Evolutionary conservation across 441 rosid genomes (phyloP).

Genomic region (Populus tomentosa): DNA sequence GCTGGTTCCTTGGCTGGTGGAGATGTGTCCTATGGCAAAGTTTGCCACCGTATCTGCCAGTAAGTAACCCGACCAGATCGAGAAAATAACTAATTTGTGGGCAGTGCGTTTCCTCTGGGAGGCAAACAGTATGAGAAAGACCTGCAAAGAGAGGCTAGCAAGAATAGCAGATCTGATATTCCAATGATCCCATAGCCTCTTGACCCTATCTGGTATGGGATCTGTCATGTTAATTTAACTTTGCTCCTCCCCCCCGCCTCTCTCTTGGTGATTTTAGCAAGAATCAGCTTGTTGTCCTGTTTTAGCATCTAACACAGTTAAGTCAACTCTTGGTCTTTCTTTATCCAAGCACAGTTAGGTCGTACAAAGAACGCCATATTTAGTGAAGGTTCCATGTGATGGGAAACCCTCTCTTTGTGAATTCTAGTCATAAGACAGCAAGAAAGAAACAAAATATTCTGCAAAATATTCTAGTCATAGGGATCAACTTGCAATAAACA

Average conservation of each 20-base stretch:
- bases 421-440: not conserved
- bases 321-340: not conserved
- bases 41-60: slow-evolving; percentile 13
- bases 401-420: not conserved
- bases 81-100: not conserved
- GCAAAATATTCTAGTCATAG: too few species aligned
- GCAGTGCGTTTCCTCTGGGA: slow-evolving; percentile 2
- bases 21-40: slow-evolving; percentile 9
- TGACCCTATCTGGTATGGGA: not conserved
- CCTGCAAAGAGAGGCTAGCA: slow-evolving; percentile 12
- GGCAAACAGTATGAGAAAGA: slow-evolving; percentile 5
- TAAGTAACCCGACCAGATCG: slow-evolving; percentile 8
- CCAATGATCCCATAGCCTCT: slow-evolving; percentile 17
- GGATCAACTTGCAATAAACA: not conserved
- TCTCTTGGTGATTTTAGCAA: not conserved
- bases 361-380: not conserved
- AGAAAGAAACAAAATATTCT: not conserved
- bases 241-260: not conserved
- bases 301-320: not conserved
- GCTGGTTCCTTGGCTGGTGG: not conserved
- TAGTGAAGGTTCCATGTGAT: not conserved
- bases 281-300: not conserved
- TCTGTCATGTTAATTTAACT: not conserved
- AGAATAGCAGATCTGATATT: slow-evolving; percentile 18
- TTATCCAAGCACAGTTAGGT: not conserved